Base-by-base conservation (phyloP, 371 early-diverging fungal genomes). In the Lichtheimia hyalospora region DNA sequence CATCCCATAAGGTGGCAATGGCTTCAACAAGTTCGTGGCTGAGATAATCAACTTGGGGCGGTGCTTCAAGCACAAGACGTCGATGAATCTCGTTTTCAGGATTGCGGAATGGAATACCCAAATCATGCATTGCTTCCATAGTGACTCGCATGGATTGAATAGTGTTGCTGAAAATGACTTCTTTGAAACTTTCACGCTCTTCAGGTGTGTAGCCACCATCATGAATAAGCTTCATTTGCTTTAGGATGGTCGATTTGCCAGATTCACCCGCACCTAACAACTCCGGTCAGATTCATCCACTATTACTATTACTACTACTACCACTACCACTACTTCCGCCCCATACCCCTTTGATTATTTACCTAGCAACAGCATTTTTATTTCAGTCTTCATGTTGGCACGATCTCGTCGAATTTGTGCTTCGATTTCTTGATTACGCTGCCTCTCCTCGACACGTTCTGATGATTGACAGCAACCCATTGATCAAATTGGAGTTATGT, bases 181-280 rank as follows among this genome's bases (percentile, higher is more conserved):
- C 94, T 70, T 88, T 94, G 84, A 91, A 96, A 34, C 91, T 85
- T 57, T 89, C 88, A 49, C 91, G 86, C 68, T 96, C 98, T 39
- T 92, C 90, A 27, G 74, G 71, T 57, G 91, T 83, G 80, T 94
- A 97, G 13, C 96, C 94, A 61, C 87, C 89, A 62, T 91, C 94
- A 70, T 96, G 97, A 61, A 97, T 97, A 43, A 96, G 80, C 71
- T 92, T 92, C 96, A 97, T 96, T 71, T 97, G 96, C 73, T 97
- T 97, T 50, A 97, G 73, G 61, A 97, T 93, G 13, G 97, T 97
- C 28, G 91, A 90, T 81, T 97, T 97, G 27, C 98, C 98, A 7
- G 96, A 96, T 83, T 97, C 97, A 65, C 97, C 97, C 39, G 95
- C 94, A 59, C 96, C 95, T 92, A 69, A 46, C 46, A 46, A 46